These are phyloP conservation scores for Crucihimalaya himalaica DNA, from an alignment of 345 rosid genomes.

Conservation along the genomic window DNA sequence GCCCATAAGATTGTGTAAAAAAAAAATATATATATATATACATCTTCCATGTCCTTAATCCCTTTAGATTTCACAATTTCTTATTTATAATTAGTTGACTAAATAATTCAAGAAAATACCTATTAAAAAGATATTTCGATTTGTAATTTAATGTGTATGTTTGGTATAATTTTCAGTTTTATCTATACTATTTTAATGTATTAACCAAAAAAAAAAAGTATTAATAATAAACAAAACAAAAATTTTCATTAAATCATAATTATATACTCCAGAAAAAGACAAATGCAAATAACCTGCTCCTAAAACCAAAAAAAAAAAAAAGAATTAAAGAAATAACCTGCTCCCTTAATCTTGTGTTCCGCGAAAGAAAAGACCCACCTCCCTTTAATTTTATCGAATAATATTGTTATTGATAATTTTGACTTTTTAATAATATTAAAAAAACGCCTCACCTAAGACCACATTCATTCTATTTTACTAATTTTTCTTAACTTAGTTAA, in stretches of 20 bases:
- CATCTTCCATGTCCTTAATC: not conserved
- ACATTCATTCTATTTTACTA: conserved; percentile 8
- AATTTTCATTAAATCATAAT: not conserved
- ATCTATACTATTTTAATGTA: too few relatives aligned
- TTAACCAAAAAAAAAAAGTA: too few relatives aligned
- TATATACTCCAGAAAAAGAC: conserved; percentile 9
- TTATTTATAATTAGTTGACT: not conserved
- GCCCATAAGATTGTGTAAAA: not conserved
- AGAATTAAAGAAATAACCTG: conserved; percentile 9
- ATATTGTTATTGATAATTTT: not conserved
- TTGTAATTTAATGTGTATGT: too few relatives aligned
- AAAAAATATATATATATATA: too few relatives aligned
- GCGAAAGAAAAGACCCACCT: conserved; percentile 31
- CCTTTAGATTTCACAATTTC: not conserved
- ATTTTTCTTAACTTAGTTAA: not conserved
- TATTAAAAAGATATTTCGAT: not conserved
- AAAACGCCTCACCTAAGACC: conserved; percentile 34
- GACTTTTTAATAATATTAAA: conserved; percentile 3
- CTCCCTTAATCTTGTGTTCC: conserved; percentile 35
- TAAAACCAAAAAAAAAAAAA: too few relatives aligned
- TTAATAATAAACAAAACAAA: too few relatives aligned
- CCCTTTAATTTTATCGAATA: not conserved
- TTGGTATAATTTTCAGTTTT: too few relatives aligned
- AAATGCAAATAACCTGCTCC: conserved; percentile 34
- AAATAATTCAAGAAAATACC: not conserved